Evolutionary conservation across 139 green algal species (phyloP).

Genomic region (Cymbomonas tetramitiformis): DNA sequence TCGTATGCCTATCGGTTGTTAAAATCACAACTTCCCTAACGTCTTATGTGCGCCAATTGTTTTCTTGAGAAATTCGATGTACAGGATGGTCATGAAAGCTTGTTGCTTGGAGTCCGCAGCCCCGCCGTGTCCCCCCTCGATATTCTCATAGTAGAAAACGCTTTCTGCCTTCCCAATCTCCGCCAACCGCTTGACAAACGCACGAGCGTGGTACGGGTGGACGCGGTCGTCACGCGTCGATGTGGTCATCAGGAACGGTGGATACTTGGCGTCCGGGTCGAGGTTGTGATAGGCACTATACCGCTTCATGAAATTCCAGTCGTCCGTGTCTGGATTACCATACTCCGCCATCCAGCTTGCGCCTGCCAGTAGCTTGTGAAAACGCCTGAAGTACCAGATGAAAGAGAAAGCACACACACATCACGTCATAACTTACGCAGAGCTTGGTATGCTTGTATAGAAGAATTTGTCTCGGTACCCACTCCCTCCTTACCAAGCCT

Average conservation of each 20-base stretch:
- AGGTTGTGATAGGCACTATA: slow-evolving; percentile 11
- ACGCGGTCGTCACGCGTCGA: slow-evolving; percentile 7
- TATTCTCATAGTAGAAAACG: slow-evolving; percentile 12
- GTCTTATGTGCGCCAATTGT: no score
- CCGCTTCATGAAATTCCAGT: background rate
- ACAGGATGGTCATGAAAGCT: no score
- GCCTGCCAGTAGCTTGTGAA: background rate
- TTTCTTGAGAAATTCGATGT: no score
- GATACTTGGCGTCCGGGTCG: background rate
- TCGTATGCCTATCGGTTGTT: no score
- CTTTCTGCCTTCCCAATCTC: background rate
- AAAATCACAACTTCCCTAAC: no score
- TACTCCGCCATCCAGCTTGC: slow-evolving; percentile 10
- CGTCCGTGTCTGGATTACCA: background rate
- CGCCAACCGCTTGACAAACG: background rate
- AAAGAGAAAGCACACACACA: no score
- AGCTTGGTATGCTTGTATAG: no score
- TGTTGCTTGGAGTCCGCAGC: no score
- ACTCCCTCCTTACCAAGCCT: no score
- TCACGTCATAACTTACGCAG: no score
- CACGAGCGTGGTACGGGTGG: slow-evolving; percentile 7
- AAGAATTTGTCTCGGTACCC: no score
- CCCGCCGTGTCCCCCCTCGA: slow-evolving; percentile 7
- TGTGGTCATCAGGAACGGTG: slow-evolving; percentile 4
- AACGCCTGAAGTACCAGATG: no score